phyloP scores from a whole-genome alignment of 768 basidiomycete genomes.

The Phaffia australis region DNA sequence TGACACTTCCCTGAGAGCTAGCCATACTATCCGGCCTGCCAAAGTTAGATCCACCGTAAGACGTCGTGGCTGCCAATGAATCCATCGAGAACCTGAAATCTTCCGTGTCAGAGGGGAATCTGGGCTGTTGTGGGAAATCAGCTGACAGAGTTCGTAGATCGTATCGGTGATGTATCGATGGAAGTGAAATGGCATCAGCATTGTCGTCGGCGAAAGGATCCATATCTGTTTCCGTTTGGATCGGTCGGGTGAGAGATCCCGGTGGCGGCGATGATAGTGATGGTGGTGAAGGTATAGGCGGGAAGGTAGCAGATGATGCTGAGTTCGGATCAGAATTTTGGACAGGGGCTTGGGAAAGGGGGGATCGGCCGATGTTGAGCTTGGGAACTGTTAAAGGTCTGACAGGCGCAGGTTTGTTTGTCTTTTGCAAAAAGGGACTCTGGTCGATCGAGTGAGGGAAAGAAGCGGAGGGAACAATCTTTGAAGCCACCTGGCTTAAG shows the following conservation, averaged over 20 bases:
- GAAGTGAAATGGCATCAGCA: not conserved
- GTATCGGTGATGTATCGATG: not conserved
- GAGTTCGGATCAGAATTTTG: not conserved
- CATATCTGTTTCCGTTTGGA: not conserved
- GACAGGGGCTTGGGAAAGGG: slow-evolving; percentile 12
- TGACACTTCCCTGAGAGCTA: slow-evolving; percentile 7
- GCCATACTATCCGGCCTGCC: slow-evolving; percentile 10
- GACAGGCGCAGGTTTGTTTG: not conserved
- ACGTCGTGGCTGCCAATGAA: not conserved
- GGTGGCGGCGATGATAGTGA: no score
- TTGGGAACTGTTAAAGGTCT: not conserved
- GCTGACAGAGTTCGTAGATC: no score
- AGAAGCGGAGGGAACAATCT: not conserved
- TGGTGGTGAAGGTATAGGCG: no score
- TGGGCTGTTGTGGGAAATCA: no score
- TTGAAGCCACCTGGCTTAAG: slow-evolving; percentile 8
- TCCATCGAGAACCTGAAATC: no score
- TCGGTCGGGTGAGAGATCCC: no score
- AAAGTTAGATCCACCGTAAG: not conserved
- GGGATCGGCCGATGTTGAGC: slow-evolving; percentile 16
- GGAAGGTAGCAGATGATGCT: no score
- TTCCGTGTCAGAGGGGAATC: no score
- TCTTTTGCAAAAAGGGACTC: not conserved
- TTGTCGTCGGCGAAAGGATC: slow-evolving; percentile 24
- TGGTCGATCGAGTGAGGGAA: not conserved